Percentiles rank a stretch among this genome's conserved stretches.
Conservation (phyloP, 2,329 filamentous ascomycete species). For the Microsporum ferrugineum region DNA sequence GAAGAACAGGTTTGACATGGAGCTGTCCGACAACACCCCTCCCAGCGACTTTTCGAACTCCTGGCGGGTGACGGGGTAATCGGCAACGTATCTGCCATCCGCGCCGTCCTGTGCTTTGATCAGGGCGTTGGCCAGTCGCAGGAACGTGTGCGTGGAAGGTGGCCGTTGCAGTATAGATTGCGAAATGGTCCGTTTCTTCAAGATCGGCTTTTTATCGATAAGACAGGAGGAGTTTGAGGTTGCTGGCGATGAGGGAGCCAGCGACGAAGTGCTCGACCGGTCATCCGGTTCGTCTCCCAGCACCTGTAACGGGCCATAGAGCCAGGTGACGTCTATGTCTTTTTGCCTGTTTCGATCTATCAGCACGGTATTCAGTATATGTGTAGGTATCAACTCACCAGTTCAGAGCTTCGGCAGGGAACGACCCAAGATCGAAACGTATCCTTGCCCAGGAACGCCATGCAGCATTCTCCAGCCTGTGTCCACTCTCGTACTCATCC, state of each 20-base stretch:
- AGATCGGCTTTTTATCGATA: conserved; percentile 70
- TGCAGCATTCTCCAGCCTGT: conserved; percentile 83
- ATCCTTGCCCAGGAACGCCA: conserved; percentile 96
- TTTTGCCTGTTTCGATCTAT: conserved; percentile 57
- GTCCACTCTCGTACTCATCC: conserved; percentile 67
- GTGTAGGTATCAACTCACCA: conserved; percentile 47
- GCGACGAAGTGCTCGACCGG: conserved; percentile 48
- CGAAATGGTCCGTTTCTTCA: conserved; percentile 94
- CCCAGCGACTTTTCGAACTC: conserved; percentile 52
- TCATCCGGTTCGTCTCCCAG: conserved; percentile 34
- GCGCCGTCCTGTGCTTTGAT: conserved; percentile 68
- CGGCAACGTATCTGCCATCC: conserved; percentile 42
- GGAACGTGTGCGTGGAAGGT: conserved; percentile 71
- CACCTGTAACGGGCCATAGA: conserved; percentile 82
- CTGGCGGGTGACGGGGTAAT: conserved; percentile 51
- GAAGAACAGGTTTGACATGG: neutral
- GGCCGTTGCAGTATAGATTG: conserved; percentile 89
- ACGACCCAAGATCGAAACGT: conserved; percentile 74
- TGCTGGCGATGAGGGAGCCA: conserved; percentile 41
- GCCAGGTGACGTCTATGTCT: conserved; percentile 93
- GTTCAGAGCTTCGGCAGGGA: conserved; percentile 84
- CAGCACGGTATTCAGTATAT: neutral
- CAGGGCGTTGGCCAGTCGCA: conserved; percentile 79
- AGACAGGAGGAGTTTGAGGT: conserved; percentile 1
- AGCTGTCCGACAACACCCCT: neutral